Evolutionary conservation across 176 grass and related monocot species (phyloP), one percentile per base, ranked within the genome.

Genomic region (Alopecurus myosuroides): DNA sequence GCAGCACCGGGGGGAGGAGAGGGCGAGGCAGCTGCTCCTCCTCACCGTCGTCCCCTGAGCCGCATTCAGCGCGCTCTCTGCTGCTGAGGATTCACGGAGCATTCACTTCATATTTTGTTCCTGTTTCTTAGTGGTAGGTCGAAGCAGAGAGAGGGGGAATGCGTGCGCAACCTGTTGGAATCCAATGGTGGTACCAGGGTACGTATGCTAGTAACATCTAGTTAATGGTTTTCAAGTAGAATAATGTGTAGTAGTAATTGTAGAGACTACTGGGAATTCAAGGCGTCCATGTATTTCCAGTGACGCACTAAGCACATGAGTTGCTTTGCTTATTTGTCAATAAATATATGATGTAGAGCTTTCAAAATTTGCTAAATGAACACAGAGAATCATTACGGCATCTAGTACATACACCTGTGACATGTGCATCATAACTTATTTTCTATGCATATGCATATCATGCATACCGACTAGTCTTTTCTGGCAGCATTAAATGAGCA

Each of bases 11-110:
- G 40, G 77, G 92, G 81, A 67, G 58, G 87, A 89, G 48, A 87
- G 75, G 56, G 88, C 91, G 50, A 90, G 77, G 87, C 80, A 90
- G 62, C 91, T 87, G 85, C 85, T 90, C 20, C 77, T 87, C 42
- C 71, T 85, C 31, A 80, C 90, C 64, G 89, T 67, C 30, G 64
- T 85, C 25, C 83, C 82, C 13, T 58, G 90, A 33, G 92, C 82
- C 23, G 63, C 80, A 34, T 58, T 91, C 26, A 87, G 93, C n/a
- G 92, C 87, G 25, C 67, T 95, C 77, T 92, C 89, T 5, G 71
- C 82, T n/a, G n/a, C n/a, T n/a, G n/a, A n/a, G n/a, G n/a, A n/a
- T n/a, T n/a, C n/a, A 6, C 31, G 5, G 76, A 0, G 76, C 42
- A 35, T 53, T 85, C 0, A 13, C 50, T 55, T 79, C 50, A 26